These are phyloP conservation scores for Lavandula angustifolia DNA, from an alignment of 257 asterid species.

Conservation along the genomic window DNA sequence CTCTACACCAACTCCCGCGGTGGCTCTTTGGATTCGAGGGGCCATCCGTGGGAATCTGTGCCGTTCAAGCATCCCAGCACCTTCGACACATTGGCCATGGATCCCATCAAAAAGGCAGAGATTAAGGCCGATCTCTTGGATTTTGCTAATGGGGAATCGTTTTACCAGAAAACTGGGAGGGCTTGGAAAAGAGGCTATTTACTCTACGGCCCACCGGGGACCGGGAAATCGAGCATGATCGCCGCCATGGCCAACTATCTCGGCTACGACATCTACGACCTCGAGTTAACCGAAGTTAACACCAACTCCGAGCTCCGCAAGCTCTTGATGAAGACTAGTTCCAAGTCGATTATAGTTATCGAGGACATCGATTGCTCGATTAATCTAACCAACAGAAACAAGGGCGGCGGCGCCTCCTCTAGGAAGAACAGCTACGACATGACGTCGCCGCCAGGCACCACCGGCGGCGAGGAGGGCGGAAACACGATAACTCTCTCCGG, in stretches of 20 bases:
- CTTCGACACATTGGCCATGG: constrained; percentile 58
- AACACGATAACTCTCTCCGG: constrained; percentile 78
- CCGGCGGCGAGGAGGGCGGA: constrained; percentile 44
- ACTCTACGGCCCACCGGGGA: constrained; percentile 57
- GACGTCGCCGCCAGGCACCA: constrained; percentile 27
- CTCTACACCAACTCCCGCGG: constrained; percentile 63
- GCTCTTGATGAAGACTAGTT: constrained; percentile 53
- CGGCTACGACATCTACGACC: constrained; percentile 60
- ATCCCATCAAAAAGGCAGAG: constrained; percentile 40
- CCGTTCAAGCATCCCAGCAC: constrained; percentile 66
- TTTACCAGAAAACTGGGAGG: constrained; percentile 58
- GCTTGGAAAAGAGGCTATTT: constrained; percentile 66
- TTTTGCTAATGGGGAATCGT: constrained; percentile 51
- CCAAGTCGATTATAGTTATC: constrained; percentile 58
- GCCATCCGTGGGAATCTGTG: constrained; percentile 62
- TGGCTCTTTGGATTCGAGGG: constrained; percentile 57
- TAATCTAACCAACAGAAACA: constrained; percentile 43
- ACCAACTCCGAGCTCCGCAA: constrained; percentile 55
- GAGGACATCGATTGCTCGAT: constrained; percentile 55
- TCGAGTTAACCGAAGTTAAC: constrained; percentile 55
- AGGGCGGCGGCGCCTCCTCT: not conserved
- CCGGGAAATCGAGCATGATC: constrained; percentile 64
- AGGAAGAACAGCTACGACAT: constrained; percentile 29
- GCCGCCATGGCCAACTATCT: constrained; percentile 63
- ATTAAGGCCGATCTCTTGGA: constrained; percentile 50